Percentiles rank a stretch among this genome's conserved stretches.
Conservation (phyloP, 2,329 filamentous ascomycete species). For the Trichoderma aggressivum region DNA sequence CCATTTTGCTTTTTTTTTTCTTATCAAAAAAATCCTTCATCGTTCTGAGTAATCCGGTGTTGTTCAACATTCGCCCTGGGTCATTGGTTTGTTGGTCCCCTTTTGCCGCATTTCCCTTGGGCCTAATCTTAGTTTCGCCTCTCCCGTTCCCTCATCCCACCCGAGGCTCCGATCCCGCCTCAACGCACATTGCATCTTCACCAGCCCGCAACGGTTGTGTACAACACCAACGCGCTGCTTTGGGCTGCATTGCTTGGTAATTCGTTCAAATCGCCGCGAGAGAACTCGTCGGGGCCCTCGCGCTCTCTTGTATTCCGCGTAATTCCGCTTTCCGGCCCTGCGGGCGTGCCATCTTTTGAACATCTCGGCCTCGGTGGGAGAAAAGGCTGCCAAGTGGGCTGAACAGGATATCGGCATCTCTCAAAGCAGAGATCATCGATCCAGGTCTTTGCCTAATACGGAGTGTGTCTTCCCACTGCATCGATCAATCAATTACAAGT, state of each 20-base stretch:
- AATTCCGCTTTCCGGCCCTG: neutral
- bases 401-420: neutral
- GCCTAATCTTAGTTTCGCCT: neutral
- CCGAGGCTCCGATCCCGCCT: slow-evolving; percentile 2
- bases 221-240: neutral
- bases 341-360: neutral
- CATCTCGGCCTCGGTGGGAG: slow-evolving; percentile 12
- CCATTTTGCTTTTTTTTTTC: neutral
- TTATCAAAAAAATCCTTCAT: neutral
- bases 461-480: neutral
- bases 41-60: neutral
- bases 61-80: neutral
- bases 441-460: neutral
- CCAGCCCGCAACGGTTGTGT: neutral
- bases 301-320: neutral
- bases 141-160: slow-evolving; percentile 1
- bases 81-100: neutral
- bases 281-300: neutral
- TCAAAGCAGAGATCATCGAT: neutral
- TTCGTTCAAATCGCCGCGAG: neutral
- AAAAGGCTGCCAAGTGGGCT: neutral
- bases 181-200: neutral
- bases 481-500: neutral
- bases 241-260: neutral
- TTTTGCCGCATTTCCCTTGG: neutral